phyloP scores from a whole-genome alignment of 768 basidiomycete genomes.

The Trametes sanguinea region DNA sequence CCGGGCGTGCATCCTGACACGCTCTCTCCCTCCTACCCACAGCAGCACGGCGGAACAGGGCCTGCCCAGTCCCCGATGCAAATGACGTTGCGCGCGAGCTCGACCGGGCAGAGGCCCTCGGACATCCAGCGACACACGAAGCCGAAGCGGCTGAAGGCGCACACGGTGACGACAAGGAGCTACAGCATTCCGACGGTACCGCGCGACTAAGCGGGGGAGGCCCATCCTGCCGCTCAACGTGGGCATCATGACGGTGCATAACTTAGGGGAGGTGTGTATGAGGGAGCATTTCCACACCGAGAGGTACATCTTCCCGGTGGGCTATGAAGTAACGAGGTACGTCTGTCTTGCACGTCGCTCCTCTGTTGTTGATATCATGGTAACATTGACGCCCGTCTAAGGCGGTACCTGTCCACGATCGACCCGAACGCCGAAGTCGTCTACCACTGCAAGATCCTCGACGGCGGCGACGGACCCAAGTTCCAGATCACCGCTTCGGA shows the following conservation, averaged over 20 bases:
- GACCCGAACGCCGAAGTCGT: slow-evolving; percentile 68
- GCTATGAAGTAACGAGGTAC: slow-evolving; percentile 80
- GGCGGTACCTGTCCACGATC: slow-evolving; percentile 77
- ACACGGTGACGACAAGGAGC: slow-evolving; percentile 76
- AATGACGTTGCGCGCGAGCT: slow-evolving; percentile 29
- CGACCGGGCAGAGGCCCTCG: slow-evolving; percentile 33
- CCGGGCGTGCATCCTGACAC: slow-evolving; percentile 24
- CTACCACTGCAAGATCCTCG: slow-evolving; percentile 82
- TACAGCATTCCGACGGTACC: slow-evolving; percentile 80
- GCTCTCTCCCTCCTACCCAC: slow-evolving; percentile 21
- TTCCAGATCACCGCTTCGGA: slow-evolving; percentile 83
- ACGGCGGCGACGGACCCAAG: slow-evolving; percentile 83
- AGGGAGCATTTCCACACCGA: slow-evolving; percentile 87
- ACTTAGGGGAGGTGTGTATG: slow-evolving; percentile 75
- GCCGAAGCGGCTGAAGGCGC: slow-evolving; percentile 78
- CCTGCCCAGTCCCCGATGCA: slow-evolving; percentile 34
- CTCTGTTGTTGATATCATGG: background rate
- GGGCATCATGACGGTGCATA: slow-evolving; percentile 84
- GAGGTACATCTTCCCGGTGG: slow-evolving; percentile 86
- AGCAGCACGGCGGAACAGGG: slow-evolving; percentile 20
- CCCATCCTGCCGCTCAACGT: slow-evolving; percentile 80
- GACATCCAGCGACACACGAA: slow-evolving; percentile 52
- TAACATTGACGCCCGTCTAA: slow-evolving; percentile 31
- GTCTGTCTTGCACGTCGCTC: slow-evolving; percentile 22
- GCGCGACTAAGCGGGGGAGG: slow-evolving; percentile 65